Percentiles rank a stretch among this genome's conserved stretches.
These are phyloP conservation scores for Harringtonia lauricola DNA, from an alignment of 2,329 filamentous ascomycete species.

Conservation along the genomic window DNA sequence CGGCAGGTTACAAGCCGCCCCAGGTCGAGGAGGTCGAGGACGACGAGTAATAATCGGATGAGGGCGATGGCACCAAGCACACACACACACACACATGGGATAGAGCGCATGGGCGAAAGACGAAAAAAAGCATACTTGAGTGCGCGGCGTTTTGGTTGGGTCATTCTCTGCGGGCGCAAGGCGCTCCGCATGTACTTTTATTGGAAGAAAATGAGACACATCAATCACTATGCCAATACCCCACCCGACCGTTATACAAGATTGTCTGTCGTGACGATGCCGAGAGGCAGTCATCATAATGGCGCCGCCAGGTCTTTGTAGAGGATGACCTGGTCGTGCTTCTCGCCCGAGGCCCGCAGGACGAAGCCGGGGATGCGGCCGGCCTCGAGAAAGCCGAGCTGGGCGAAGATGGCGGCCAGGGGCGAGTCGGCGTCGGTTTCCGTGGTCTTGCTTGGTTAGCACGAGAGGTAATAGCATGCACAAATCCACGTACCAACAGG, in stretches of 20 bases:
- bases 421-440: constrained; percentile 39
- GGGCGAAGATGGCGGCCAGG: constrained; percentile 36
- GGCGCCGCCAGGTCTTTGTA: constrained; percentile 39
- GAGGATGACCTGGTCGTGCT: constrained; percentile 43
- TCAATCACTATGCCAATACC: no score
- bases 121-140: background rate
- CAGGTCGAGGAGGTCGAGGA: constrained; percentile 25
- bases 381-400: constrained; percentile 43
- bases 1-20: constrained; percentile 33
- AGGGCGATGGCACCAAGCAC: no score
- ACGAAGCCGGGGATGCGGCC: constrained; percentile 45
- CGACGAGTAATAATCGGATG: constrained; percentile 12
- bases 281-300: background rate
- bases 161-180: no score
- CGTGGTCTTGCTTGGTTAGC: constrained; percentile 11
- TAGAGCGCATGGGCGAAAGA: background rate
- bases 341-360: constrained; percentile 29
- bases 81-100: no score
- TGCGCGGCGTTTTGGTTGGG: no score
- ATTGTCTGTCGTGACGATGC: background rate
- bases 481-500: constrained; percentile 36
- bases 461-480: background rate
- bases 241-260: no score
- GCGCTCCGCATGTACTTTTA: no score
- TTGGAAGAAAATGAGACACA: no score